A percentile compares a stretch with the other conserved stretches of the same genome.
Conservation (phyloP, 2,329 filamentous ascomycete genomes). For the Paracoccidioides lutzii region DNA sequence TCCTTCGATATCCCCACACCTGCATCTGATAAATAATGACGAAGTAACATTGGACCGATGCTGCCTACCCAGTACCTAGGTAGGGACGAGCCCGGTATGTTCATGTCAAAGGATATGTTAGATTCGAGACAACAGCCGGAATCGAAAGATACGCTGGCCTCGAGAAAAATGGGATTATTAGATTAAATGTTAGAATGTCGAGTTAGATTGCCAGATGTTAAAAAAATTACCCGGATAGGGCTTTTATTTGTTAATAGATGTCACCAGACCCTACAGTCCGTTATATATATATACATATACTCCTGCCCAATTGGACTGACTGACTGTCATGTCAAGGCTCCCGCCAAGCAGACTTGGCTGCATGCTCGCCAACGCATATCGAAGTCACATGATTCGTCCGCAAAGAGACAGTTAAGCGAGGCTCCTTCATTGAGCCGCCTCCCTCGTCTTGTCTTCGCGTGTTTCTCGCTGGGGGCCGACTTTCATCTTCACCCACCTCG, state of each 20-base stretch:
- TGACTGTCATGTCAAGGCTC: neutral
- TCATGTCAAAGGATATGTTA: no score
- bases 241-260: no score
- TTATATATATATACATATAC: no score
- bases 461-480: neutral
- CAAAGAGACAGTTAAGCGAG: constrained; percentile 2
- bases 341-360: neutral
- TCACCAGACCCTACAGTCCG: neutral
- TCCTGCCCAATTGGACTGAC: no score
- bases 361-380: no score
- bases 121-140: no score
- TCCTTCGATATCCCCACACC: no score
- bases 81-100: no score
- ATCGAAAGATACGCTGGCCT: neutral
- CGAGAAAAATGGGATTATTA: neutral
- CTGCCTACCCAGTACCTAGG: no score
- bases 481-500: neutral
- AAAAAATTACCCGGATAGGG: neutral
- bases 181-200: neutral
- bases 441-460: constrained; percentile 1
- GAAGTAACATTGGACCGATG: no score
- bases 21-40: no score
- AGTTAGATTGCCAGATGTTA: neutral
- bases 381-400: neutral
- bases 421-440: neutral